Conservation (phyloP, 805 yeast species). For the Ogataea ganodermae region DNA sequence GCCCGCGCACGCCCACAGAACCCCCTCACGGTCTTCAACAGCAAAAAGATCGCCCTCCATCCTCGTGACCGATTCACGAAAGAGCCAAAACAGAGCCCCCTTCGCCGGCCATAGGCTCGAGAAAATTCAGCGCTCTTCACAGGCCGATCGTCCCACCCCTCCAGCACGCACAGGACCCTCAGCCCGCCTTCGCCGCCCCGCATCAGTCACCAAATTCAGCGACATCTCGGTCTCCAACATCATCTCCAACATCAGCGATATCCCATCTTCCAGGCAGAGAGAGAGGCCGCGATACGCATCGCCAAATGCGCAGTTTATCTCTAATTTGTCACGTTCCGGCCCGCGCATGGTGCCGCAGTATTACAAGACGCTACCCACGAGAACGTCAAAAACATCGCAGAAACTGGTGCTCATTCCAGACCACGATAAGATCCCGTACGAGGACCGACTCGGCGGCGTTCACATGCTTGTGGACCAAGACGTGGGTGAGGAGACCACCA, state of each 20-base stretch:
- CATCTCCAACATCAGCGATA: constrained; percentile 76
- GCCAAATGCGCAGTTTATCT: constrained; percentile 15
- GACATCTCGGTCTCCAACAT: constrained; percentile 81
- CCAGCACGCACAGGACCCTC: constrained; percentile 18
- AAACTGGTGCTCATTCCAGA: constrained; percentile 86
- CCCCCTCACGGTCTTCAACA: constrained; percentile 36
- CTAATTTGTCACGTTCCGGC: constrained; percentile 22
- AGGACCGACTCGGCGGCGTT: constrained; percentile 2
- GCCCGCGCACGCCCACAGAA: background rate
- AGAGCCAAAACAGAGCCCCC: constrained; percentile 61
- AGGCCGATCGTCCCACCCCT: constrained; percentile 19
- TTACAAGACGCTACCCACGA: constrained; percentile 58
- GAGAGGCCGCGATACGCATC: constrained; percentile 28
- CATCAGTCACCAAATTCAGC: constrained; percentile 51
- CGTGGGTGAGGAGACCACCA: constrained; percentile 30
- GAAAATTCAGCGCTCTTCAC: constrained; percentile 21
- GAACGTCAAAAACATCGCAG: constrained; percentile 86
- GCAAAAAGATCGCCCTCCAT: constrained; percentile 92
- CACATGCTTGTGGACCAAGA: constrained; percentile 16
- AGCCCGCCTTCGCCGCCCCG: constrained; percentile 20
- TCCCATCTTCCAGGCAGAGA: constrained; percentile 69
- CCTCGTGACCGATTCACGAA: constrained; percentile 85
- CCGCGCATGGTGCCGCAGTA: constrained; percentile 45
- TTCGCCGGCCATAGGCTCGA: constrained; percentile 64
- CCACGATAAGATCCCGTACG: constrained; percentile 31